phyloP scores from a whole-genome alignment of 257 asterid species.

The Plantago major region DNA sequence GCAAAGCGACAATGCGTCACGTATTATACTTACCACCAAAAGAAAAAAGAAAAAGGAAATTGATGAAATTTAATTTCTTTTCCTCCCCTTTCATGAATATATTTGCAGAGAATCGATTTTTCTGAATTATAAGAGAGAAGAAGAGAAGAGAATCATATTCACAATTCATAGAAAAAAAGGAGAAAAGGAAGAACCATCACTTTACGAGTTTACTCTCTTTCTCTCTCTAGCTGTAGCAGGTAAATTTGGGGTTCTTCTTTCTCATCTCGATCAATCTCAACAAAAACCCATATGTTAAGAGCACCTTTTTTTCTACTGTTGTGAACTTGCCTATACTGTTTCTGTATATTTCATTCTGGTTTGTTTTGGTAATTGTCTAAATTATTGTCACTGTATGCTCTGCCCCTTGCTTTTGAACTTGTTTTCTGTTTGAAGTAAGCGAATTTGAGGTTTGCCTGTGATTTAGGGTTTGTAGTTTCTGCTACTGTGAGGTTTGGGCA shows the following conservation, averaged over 20 bases:
- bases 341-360: too few relatives aligned
- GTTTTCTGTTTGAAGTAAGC: constrained; percentile 11
- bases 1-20: too few relatives aligned
- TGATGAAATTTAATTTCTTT: background rate
- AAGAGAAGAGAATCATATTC: background rate
- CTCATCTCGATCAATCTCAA: background rate
- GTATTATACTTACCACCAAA: background rate
- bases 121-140: background rate
- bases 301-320: too few relatives aligned
- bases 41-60: background rate
- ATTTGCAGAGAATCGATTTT: background rate
- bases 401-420: background rate
- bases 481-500: constrained; percentile 7
- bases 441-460: constrained; percentile 16
- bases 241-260: background rate
- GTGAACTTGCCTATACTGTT: too few relatives aligned
- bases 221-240: constrained; percentile 22
- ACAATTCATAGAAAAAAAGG: background rate
- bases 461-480: constrained; percentile 26
- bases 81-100: background rate
- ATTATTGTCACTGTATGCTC: background rate
- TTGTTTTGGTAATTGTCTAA: too few relatives aligned
- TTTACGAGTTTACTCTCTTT: constrained; percentile 6
- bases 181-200: background rate
- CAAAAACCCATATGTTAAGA: too few relatives aligned